Conservation (phyloP, 129 eudicot species). For the Arctium minus region DNA sequence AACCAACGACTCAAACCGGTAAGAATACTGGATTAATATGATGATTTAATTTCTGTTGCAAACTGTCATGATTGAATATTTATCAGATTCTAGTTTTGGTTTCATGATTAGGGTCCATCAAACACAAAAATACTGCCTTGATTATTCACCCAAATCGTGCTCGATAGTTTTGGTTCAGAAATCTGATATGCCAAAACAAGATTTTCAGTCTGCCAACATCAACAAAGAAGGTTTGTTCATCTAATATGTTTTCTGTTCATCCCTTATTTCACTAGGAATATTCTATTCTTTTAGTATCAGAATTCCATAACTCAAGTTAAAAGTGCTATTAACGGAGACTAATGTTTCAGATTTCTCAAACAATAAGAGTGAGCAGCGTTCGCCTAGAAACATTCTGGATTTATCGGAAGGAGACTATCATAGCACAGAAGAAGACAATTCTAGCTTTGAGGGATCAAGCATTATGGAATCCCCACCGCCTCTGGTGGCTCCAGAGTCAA, state of each 20-base stretch:
- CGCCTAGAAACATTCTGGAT: constrained; percentile 75
- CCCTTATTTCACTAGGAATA: not conserved
- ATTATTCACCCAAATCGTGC: constrained; percentile 61
- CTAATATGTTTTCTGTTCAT: not conserved
- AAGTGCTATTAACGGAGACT: constrained; percentile 7
- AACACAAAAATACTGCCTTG: constrained; percentile 48
- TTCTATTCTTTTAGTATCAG: constrained; percentile 8
- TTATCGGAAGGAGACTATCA: constrained; percentile 45
- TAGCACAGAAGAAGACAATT: constrained; percentile 62
- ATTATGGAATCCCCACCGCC: constrained; percentile 43
- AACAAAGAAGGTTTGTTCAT: constrained; percentile 31
- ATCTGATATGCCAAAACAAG: constrained; percentile 18
- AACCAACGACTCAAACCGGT: constrained; percentile 35
- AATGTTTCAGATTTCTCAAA: constrained; percentile 20
- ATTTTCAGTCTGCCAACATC: constrained; percentile 17
- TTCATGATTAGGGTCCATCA: constrained; percentile 12
- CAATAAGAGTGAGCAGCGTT: constrained; percentile 32
- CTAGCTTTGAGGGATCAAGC: constrained; percentile 51
- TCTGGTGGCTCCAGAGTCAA: constrained; percentile 8
- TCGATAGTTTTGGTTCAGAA: constrained; percentile 58
- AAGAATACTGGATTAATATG: not conserved
- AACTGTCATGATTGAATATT: not conserved
- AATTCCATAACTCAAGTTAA: constrained; percentile 16
- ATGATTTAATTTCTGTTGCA: not conserved
- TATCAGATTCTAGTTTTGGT: constrained; percentile 14